Evolutionary conservation across 2,329 filamentous ascomycete genomes (phyloP).

Genomic region (Cadophora luteo-olivacea): DNA sequence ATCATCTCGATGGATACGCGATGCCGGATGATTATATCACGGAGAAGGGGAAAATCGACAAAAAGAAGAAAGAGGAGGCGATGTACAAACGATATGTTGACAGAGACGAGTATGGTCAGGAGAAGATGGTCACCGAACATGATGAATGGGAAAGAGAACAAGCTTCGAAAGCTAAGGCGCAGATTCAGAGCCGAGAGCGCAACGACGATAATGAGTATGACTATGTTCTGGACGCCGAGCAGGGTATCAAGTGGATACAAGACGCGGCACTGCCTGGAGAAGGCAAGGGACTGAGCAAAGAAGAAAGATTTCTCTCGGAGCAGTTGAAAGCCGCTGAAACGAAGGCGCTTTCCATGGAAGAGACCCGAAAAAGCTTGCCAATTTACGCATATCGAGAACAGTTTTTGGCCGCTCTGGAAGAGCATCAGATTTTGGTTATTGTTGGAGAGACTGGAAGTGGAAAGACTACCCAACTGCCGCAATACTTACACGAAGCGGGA

Average conservation of each 20-base stretch:
- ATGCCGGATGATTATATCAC: slow-evolving; percentile 96
- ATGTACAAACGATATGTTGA: slow-evolving; percentile 92
- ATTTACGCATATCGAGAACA: slow-evolving; percentile 88
- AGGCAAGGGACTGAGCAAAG: slow-evolving; percentile 73
- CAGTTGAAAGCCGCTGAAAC: slow-evolving; percentile 89
- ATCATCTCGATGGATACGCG: slow-evolving; percentile 88
- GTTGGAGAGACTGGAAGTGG: slow-evolving; percentile 95
- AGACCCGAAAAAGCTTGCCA: slow-evolving; percentile 87
- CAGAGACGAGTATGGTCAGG: slow-evolving; percentile 83
- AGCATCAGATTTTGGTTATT: slow-evolving; percentile 88
- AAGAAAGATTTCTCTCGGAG: slow-evolving; percentile 79
- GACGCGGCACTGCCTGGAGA: slow-evolving; percentile 77
- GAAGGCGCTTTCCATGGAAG: slow-evolving; percentile 86
- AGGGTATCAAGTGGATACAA: slow-evolving; percentile 84
- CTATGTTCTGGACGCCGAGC: slow-evolving; percentile 89
- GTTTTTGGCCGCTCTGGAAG: slow-evolving; percentile 83
- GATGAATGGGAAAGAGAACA: slow-evolving; percentile 97
- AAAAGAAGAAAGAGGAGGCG: slow-evolving; percentile 85
- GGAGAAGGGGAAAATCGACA: slow-evolving; percentile 88
- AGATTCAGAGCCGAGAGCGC: slow-evolving; percentile 77
- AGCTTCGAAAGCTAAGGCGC: slow-evolving; percentile 83
- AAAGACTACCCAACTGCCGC: slow-evolving; percentile 94
- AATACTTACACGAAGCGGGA: slow-evolving; percentile 91
- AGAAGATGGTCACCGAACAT: slow-evolving; percentile 90
- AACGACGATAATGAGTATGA: slow-evolving; percentile 86